phyloP scores from a whole-genome alignment of 1,284 basidiomycete genomes.

The Irpex sp. region DNA sequence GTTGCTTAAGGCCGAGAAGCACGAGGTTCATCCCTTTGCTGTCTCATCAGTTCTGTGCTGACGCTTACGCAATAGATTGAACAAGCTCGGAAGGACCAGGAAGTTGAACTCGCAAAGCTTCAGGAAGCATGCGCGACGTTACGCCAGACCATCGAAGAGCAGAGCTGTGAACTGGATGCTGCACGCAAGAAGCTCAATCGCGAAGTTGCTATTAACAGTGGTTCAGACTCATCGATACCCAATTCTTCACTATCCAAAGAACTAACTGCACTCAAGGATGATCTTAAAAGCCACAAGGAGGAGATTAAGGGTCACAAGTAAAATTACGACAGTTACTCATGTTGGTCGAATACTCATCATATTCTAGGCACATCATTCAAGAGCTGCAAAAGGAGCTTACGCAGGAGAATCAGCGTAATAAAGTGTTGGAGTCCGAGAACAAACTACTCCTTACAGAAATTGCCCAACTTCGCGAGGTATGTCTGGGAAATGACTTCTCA shows the following conservation, averaged over 20 bases:
- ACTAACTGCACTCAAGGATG: constrained; percentile 41
- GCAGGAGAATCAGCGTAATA: constrained; percentile 59
- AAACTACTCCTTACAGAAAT: constrained; percentile 69
- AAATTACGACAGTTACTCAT: constrained; percentile 13
- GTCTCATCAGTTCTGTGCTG: not conserved
- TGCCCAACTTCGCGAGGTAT: constrained; percentile 73
- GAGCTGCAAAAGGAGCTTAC: constrained; percentile 83
- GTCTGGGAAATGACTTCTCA: constrained; percentile 9
- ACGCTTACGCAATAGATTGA: constrained; percentile 25
- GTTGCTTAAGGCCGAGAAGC: constrained; percentile 13
- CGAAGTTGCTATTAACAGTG: constrained; percentile 43
- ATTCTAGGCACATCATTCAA: constrained; percentile 75
- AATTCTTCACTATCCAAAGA: constrained; percentile 21
- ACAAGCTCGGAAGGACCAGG: constrained; percentile 25
- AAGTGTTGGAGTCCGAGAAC: constrained; percentile 75
- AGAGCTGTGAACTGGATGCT: constrained; percentile 48
- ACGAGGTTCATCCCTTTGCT: not conserved
- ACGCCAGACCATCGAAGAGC: constrained; percentile 41
- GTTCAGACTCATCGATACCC: constrained; percentile 32
- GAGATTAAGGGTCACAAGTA: constrained; percentile 80
- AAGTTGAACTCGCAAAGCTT: constrained; percentile 36
- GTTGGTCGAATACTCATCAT: constrained; percentile 5
- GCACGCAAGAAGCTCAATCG: constrained; percentile 55
- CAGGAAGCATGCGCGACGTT: constrained; percentile 33
- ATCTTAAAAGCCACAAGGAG: constrained; percentile 46